phyloP scores from a whole-genome alignment of 1,139 yeast genomes.

The Kurtzmaniella quercitrusa region DNA sequence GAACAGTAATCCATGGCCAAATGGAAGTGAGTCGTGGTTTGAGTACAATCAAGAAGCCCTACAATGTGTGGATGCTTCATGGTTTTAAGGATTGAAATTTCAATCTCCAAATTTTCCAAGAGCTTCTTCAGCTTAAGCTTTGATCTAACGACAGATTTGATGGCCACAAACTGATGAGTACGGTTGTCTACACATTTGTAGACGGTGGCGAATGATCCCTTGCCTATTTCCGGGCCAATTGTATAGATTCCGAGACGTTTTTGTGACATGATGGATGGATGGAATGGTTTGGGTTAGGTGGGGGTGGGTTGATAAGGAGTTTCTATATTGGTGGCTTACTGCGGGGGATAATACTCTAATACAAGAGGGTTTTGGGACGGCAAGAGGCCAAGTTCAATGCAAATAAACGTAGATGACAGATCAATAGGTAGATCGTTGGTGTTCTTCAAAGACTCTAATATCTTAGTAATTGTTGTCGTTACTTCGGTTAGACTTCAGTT shows the following conservation, averaged over 20 bases:
- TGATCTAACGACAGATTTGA: constrained; percentile 81
- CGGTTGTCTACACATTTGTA: constrained; percentile 40
- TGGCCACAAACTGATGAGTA: constrained; percentile 66
- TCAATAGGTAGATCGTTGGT: no score
- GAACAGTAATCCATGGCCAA: constrained; percentile 97
- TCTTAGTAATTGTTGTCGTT: no score
- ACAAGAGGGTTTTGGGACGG: no score
- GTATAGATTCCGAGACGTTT: constrained; percentile 29
- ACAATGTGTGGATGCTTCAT: constrained; percentile 94
- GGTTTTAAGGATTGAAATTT: constrained; percentile 78
- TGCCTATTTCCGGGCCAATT: constrained; percentile 46
- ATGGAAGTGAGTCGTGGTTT: constrained; percentile 77
- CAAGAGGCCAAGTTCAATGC: no score
- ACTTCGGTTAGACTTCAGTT: no score
- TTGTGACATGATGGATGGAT: not conserved
- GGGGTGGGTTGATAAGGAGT: no score
- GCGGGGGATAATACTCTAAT: no score
- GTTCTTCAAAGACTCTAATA: no score
- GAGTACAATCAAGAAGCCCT: constrained; percentile 73
- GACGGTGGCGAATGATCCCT: constrained; percentile 49
- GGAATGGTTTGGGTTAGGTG: no score
- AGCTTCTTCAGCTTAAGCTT: constrained; percentile 82
- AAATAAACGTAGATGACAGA: no score
- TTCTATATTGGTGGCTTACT: no score
- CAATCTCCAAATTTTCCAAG: constrained; percentile 85